Evolutionary conservation across 1,284 basidiomycete genomes (phyloP).

Genomic region (Chalciporus sp.): DNA sequence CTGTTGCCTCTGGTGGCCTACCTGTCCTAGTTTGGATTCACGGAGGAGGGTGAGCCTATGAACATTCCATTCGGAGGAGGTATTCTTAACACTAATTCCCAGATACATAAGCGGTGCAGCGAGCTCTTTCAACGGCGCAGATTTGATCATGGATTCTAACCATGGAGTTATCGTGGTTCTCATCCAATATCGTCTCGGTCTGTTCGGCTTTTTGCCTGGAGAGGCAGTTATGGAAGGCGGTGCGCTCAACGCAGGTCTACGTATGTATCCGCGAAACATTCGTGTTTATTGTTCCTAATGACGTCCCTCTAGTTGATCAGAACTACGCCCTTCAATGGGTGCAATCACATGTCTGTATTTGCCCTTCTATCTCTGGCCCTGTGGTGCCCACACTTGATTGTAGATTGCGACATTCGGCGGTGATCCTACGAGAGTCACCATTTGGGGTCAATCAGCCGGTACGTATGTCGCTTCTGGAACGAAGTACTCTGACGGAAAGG

Average conservation of each 20-base stretch:
- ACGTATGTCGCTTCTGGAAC: conserved; percentile 9
- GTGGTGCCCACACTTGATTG: not conserved
- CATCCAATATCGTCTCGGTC: conserved; percentile 35
- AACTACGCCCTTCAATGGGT: conserved; percentile 33
- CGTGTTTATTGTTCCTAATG: conserved; percentile 18
- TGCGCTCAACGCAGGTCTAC: conserved; percentile 29
- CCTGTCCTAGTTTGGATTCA: conserved; percentile 41
- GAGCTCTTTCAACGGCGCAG: conserved; percentile 12
- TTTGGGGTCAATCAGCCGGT: conserved; percentile 36
- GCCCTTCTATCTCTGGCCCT: not conserved
- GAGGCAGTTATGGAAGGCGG: conserved; percentile 28
- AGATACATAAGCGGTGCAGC: conserved; percentile 23
- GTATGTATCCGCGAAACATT: conserved; percentile 15
- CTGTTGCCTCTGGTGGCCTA: conserved; percentile 16
- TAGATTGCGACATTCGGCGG: conserved; percentile 31
- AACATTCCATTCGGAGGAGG: not conserved
- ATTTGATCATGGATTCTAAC: conserved; percentile 18
- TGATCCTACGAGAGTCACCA: conserved; percentile 27
- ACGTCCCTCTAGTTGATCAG: conserved; percentile 25
- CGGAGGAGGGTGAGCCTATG: conserved; percentile 29
- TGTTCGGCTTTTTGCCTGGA: conserved; percentile 34
- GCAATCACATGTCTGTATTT: conserved; percentile 21
- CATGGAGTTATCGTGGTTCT: conserved; percentile 23
- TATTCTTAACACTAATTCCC: not conserved
- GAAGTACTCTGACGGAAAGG: too few relatives aligned